Evolutionary conservation across 805 yeast genomes (phyloP).

Genomic region (Tetrapisispora phaffii): DNA sequence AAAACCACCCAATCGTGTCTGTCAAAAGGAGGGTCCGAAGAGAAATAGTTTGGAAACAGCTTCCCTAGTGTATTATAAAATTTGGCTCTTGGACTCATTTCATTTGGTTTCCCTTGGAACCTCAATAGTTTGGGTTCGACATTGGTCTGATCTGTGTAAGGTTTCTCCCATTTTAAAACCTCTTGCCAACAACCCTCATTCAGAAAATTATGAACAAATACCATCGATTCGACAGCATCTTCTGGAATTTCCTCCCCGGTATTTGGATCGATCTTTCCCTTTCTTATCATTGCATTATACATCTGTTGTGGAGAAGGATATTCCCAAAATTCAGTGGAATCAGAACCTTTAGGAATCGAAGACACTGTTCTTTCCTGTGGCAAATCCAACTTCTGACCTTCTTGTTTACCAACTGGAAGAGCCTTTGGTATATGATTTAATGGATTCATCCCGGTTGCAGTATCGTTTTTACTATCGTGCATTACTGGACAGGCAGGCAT

Average conservation of each 20-base stretch:
- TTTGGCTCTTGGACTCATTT: conserved; percentile 76
- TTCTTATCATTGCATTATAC: conserved; percentile 94
- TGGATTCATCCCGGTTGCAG: conserved; percentile 47
- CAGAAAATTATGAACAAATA: conserved; percentile 87
- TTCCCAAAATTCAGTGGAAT: conserved; percentile 80
- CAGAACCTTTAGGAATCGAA: conserved; percentile 73
- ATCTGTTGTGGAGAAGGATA: conserved; percentile 98
- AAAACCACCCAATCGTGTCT: conserved; percentile 98
- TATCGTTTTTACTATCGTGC: conserved; percentile 23
- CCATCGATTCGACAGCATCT: conserved; percentile 95
- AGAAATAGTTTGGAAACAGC: conserved; percentile 62
- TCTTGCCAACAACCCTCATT: conserved; percentile 98
- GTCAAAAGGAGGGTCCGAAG: conserved; percentile 84
- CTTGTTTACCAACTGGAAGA: conserved; percentile 48
- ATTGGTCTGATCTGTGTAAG: conserved; percentile 45
- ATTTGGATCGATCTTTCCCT: conserved; percentile 52
- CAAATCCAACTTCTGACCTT: conserved; percentile 69
- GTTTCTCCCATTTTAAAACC: conserved; percentile 82
- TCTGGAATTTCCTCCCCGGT: conserved; percentile 72
- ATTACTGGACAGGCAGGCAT: conserved; percentile 21
- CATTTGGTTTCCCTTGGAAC: conserved; percentile 89
- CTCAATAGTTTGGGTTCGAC: conserved; percentile 66
- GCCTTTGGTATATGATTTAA: conserved; percentile 80
- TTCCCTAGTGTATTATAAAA: conserved; percentile 55
- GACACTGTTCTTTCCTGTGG: conserved; percentile 81